These are phyloP conservation scores for Lunularia cruciata DNA, from an alignment of 225 moss, liverwort and hornwort species.

Conservation along the genomic window DNA sequence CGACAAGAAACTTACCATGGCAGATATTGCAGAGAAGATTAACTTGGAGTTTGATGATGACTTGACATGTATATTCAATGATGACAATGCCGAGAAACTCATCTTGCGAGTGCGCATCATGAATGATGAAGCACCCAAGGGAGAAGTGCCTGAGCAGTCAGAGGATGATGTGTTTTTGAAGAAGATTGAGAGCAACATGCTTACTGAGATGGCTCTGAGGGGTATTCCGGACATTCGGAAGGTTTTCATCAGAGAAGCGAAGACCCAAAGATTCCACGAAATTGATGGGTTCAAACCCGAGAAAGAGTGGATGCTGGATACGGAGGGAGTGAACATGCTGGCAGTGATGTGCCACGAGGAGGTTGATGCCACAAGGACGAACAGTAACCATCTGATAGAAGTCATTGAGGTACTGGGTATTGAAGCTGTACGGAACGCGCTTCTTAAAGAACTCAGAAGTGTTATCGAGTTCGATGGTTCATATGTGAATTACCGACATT, in stretches of 20 bases:
- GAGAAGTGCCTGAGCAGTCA: constrained; percentile 82
- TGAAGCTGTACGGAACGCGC: constrained; percentile 90
- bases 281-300: constrained; percentile 79
- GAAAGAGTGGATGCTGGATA: constrained; percentile 96
- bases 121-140: constrained; percentile 96
- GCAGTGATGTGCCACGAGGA: constrained; percentile 99
- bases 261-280: constrained; percentile 89
- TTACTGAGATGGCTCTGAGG: constrained; percentile 95
- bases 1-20: constrained; percentile 97
- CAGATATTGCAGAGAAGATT: constrained; percentile 98
- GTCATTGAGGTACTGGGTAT: constrained; percentile 98
- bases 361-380: constrained; percentile 93
- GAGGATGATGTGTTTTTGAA: constrained; percentile 98
- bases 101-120: constrained; percentile 95
- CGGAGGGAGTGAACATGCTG: constrained; percentile 98
- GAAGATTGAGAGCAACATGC: constrained; percentile 99
- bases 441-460: constrained; percentile 88
- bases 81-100: constrained; percentile 97
- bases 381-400: constrained; percentile 97
- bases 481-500: constrained; percentile 96
- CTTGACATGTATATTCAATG: constrained; percentile 93
- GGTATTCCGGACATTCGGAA: constrained; percentile 96
- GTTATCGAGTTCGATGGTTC: constrained; percentile 98
- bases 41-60: constrained; percentile 96
- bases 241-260: constrained; percentile 92